Evolutionary conservation across 2,329 filamentous ascomycete genomes (phyloP).

Genomic region (Rhexocercosporidium sp.): DNA sequence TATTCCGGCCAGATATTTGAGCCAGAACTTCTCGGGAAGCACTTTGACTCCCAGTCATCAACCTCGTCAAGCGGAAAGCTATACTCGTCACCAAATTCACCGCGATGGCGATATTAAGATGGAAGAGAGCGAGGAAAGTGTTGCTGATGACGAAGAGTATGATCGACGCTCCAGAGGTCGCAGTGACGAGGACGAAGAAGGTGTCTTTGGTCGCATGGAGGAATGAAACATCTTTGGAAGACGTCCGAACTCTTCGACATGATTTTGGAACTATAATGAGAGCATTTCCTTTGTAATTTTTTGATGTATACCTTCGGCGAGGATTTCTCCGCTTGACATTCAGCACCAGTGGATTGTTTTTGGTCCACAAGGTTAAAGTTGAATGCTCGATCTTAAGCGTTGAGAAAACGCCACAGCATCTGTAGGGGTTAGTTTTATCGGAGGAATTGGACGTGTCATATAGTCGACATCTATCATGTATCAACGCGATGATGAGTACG

Average conservation of each 20-base stretch:
- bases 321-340: slow-evolving; percentile 66
- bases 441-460: slow-evolving; percentile 36
- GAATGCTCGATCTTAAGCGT: slow-evolving; percentile 66
- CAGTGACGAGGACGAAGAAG: slow-evolving; percentile 90
- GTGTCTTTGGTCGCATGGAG: slow-evolving; percentile 96
- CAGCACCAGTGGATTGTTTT: slow-evolving; percentile 66
- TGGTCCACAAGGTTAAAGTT: slow-evolving; percentile 71
- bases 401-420: slow-evolving; percentile 54
- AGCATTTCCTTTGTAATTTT: slow-evolving; percentile 37
- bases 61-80: slow-evolving; percentile 69
- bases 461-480: slow-evolving; percentile 37
- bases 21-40: slow-evolving; percentile 61
- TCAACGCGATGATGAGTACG: slow-evolving; percentile 33
- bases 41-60: slow-evolving; percentile 61
- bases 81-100: slow-evolving; percentile 61
- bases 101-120: slow-evolving; percentile 69
- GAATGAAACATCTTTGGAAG: slow-evolving; percentile 58
- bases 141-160: slow-evolving; percentile 69
- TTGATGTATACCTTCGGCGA: slow-evolving; percentile 54
- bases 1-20: slow-evolving; percentile 80
- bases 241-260: too few relatives aligned
- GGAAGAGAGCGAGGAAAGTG: slow-evolving; percentile 68
- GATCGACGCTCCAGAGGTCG: slow-evolving; percentile 63
- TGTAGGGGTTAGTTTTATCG: slow-evolving; percentile 25
- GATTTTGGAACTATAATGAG: slow-evolving; percentile 22